Conservation (phyloP, 805 yeast species). For the Schwanniomyces vanrijiae region DNA sequence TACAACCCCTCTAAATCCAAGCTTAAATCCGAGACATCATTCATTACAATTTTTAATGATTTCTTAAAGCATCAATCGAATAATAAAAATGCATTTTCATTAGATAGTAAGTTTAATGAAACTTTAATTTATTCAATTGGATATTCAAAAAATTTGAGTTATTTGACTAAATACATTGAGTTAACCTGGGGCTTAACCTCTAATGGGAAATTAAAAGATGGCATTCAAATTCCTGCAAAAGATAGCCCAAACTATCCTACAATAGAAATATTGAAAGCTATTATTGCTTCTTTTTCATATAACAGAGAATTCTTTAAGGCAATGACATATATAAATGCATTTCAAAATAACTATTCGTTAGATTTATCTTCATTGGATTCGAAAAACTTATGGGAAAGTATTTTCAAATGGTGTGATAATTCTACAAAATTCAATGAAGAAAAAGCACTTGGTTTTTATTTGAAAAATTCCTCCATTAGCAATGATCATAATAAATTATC, state of each 20-base stretch:
- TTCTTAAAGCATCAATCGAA: slow-evolving; percentile 10
- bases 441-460: slow-evolving; percentile 25
- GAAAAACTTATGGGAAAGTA: slow-evolving; percentile 34
- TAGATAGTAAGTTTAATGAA: slow-evolving; percentile 21
- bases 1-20: slow-evolving; percentile 19
- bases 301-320: slow-evolving; percentile 31
- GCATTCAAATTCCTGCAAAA: not conserved
- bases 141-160: slow-evolving; percentile 17
- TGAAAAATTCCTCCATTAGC: slow-evolving; percentile 16
- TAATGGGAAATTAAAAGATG: slow-evolving; percentile 18
- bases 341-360: slow-evolving; percentile 30
- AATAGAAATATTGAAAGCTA: slow-evolving; percentile 23
- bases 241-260: slow-evolving; percentile 25
- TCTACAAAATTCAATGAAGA: slow-evolving; percentile 28
- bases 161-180: slow-evolving; percentile 24
- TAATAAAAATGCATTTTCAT: slow-evolving; percentile 1
- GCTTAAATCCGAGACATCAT: slow-evolving; percentile 16
- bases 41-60: slow-evolving; percentile 24
- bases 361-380: slow-evolving; percentile 16
- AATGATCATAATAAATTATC: slow-evolving; percentile 5
- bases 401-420: slow-evolving; percentile 38
- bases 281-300: slow-evolving; percentile 32
- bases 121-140: slow-evolving; percentile 37
- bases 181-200: slow-evolving; percentile 31
- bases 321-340: slow-evolving; percentile 34